Conservation (phyloP, 768 basidiomycete genomes). For the Auricularia heimuer region DNA sequence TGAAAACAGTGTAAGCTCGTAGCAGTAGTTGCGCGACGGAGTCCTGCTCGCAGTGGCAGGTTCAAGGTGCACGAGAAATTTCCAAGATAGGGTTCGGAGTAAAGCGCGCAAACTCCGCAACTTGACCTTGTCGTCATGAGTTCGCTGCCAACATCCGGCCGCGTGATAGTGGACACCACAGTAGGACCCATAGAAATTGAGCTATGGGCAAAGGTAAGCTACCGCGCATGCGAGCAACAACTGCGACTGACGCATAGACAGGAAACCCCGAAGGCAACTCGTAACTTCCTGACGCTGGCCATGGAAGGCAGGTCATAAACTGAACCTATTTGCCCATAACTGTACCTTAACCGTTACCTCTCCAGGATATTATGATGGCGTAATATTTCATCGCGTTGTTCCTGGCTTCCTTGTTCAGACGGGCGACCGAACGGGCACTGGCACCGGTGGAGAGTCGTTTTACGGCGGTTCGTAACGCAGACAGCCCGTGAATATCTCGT, state of each 20-base stretch:
- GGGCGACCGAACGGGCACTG: slow-evolving; percentile 86
- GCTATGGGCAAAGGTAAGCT: slow-evolving; percentile 76
- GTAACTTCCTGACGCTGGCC: slow-evolving; percentile 80
- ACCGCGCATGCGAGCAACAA: background rate
- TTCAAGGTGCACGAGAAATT: too few relatives aligned
- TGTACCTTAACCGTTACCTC: background rate
- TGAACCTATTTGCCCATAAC: background rate
- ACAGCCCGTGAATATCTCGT: background rate
- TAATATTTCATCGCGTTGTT: slow-evolving; percentile 91
- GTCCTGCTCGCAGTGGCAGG: too few relatives aligned
- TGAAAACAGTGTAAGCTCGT: too few relatives aligned
- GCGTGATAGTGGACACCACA: slow-evolving; percentile 82
- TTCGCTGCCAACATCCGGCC: slow-evolving; percentile 66
- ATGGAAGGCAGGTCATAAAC: slow-evolving; percentile 66
- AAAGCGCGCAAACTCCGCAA: background rate
- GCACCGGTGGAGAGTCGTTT: slow-evolving; percentile 87
- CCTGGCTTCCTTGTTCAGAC: slow-evolving; percentile 91
- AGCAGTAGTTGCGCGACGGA: too few relatives aligned
- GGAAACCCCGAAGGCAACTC: slow-evolving; percentile 92
- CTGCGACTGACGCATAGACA: slow-evolving; percentile 18
- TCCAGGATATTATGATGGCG: slow-evolving; percentile 89
- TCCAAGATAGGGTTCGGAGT: too few relatives aligned
- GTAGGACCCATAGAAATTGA: slow-evolving; percentile 77
- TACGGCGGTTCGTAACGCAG: slow-evolving; percentile 60
- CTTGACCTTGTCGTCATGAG: background rate